Conservation (phyloP, 2,329 filamentous ascomycete species). For the Neobulgaria alba region DNA sequence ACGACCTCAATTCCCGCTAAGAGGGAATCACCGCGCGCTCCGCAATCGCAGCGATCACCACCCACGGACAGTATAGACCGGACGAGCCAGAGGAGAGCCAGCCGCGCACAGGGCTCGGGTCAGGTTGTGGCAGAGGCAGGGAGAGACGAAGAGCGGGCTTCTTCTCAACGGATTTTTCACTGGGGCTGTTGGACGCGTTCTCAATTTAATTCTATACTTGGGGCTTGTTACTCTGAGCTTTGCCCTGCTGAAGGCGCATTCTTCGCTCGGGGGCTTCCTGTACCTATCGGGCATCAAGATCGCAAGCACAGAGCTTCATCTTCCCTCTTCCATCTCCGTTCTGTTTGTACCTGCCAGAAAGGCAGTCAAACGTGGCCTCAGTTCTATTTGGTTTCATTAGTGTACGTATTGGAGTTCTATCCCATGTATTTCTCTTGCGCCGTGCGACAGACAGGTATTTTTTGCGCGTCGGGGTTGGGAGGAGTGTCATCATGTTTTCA, state of each 20-base stretch:
- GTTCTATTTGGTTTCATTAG: constrained; percentile 28
- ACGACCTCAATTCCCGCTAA: too few relatives aligned
- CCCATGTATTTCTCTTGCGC: constrained; percentile 27
- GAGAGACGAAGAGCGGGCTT: not conserved
- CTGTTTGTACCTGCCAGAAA: constrained; percentile 27
- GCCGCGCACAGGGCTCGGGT: not conserved
- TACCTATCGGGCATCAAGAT: constrained; percentile 26
- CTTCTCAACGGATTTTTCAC: not conserved
- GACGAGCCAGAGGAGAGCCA: too few relatives aligned
- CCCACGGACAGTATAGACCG: too few relatives aligned
- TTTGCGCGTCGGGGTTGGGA: not conserved
- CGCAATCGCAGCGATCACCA: too few relatives aligned
- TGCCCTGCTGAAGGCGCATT: too few relatives aligned
- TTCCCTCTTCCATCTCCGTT: constrained; percentile 41
- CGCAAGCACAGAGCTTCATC: constrained; percentile 59
- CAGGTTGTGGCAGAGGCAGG: not conserved
- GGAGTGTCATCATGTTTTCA: constrained; percentile 20
- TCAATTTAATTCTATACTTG: not conserved
- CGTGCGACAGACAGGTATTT: not conserved
- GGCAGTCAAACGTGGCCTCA: constrained; percentile 27
- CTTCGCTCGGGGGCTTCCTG: not conserved
- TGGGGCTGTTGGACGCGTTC: not conserved
- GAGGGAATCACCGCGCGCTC: too few relatives aligned
- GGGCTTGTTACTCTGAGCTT: not conserved
- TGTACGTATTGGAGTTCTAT: constrained; percentile 32